A percentile compares a stretch with the other conserved stretches of the same genome.
Conservation (phyloP, 352 stramenopile genomes). For the Phytophthora quininea region DNA sequence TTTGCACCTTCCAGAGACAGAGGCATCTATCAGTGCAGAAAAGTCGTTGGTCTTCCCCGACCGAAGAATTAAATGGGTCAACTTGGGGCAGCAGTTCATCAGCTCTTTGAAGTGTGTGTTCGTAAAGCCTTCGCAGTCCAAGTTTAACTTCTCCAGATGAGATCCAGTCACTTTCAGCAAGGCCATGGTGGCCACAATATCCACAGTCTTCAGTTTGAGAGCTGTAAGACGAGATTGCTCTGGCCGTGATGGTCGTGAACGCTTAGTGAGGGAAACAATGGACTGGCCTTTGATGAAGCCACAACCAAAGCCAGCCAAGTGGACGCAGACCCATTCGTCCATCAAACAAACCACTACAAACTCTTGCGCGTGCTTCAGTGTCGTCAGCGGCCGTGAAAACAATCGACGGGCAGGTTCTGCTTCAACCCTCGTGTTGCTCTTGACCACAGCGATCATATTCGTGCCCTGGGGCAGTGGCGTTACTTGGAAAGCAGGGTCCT, state of each 20-base stretch:
- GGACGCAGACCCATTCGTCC: slow-evolving; percentile 28
- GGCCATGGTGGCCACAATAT: slow-evolving; percentile 17
- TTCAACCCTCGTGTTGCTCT: slow-evolving; percentile 22
- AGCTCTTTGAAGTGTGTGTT: slow-evolving; percentile 15
- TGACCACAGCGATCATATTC: slow-evolving; percentile 11
- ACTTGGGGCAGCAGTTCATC: slow-evolving; percentile 20
- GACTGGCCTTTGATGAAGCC: slow-evolving; percentile 23
- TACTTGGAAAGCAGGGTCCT: background rate
- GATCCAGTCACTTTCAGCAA: slow-evolving; percentile 19
- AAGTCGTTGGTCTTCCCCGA: slow-evolving; percentile 24
- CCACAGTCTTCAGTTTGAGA: slow-evolving; percentile 19
- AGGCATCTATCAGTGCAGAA: slow-evolving; percentile 19
- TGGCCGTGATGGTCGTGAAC: background rate
- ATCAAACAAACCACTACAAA: slow-evolving; percentile 14
- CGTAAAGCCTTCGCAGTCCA: slow-evolving; percentile 18
- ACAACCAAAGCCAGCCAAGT: slow-evolving; percentile 23
- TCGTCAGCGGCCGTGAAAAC: slow-evolving; percentile 19
- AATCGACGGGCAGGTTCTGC: slow-evolving; percentile 16
- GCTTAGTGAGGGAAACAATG: slow-evolving; percentile 9
- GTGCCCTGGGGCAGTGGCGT: background rate
- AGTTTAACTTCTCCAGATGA: slow-evolving; percentile 14
- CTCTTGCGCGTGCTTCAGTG: slow-evolving; percentile 3
- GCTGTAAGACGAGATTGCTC: slow-evolving; percentile 3
- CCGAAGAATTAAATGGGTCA: slow-evolving; percentile 23
- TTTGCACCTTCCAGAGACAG: slow-evolving; percentile 8